Evolutionary conservation across 2,329 filamentous ascomycete species (phyloP).

Genomic region (Arthrobotrys musiformis): DNA sequence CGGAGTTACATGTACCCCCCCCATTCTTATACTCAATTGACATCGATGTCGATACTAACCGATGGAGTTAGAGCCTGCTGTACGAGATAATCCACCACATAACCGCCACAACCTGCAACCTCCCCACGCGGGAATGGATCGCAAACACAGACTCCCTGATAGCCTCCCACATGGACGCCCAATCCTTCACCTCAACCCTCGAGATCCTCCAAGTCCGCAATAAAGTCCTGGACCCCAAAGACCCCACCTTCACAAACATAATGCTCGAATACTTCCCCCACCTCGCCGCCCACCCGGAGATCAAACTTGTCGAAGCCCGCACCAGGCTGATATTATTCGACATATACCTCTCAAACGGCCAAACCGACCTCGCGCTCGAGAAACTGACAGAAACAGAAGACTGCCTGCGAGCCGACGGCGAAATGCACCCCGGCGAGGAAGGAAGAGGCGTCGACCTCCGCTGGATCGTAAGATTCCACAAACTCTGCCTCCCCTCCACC

Average conservation of each 20-base stretch:
- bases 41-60: background rate
- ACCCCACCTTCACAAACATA: constrained; percentile 52
- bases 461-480: constrained; percentile 50
- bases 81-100: constrained; percentile 51
- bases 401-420: constrained; percentile 31
- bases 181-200: constrained; percentile 49
- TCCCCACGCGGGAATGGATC: constrained; percentile 47
- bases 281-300: constrained; percentile 44
- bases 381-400: constrained; percentile 44
- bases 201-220: constrained; percentile 47
- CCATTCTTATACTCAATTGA: background rate
- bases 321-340: constrained; percentile 38
- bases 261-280: constrained; percentile 54
- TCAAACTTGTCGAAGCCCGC: constrained; percentile 45
- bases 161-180: constrained; percentile 48
- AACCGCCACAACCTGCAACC: constrained; percentile 30
- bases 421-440: constrained; percentile 50
- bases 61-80: constrained; percentile 5
- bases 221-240: constrained; percentile 44
- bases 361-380: constrained; percentile 30
- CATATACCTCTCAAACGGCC: constrained; percentile 34
- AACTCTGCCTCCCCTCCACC: constrained; percentile 28
- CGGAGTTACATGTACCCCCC: constrained; percentile 41
- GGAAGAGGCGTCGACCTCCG: constrained; percentile 43
- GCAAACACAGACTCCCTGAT: constrained; percentile 50